Conservation (phyloP, 768 basidiomycete species). For the Tricholoma sp. region DNA sequence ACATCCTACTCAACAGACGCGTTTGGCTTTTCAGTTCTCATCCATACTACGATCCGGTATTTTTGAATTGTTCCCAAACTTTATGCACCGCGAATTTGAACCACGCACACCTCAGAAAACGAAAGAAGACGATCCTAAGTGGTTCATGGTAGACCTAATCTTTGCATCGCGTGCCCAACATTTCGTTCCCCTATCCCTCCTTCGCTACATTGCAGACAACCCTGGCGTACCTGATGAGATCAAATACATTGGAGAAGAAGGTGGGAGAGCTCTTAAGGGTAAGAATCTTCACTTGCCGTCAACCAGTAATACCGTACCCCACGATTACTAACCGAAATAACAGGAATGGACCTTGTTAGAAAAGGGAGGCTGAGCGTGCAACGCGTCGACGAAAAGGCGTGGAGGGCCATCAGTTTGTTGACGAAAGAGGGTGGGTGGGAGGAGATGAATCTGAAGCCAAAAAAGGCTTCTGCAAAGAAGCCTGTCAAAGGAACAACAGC, state of each 20-base stretch:
- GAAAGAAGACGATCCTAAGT: slow-evolving; percentile 67
- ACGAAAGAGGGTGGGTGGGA: slow-evolving; percentile 81
- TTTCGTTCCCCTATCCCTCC: slow-evolving; percentile 74
- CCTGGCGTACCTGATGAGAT: slow-evolving; percentile 45
- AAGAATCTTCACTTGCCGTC: slow-evolving; percentile 8
- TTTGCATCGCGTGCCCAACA: slow-evolving; percentile 61
- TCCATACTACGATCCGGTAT: slow-evolving; percentile 75
- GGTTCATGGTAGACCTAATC: slow-evolving; percentile 88
- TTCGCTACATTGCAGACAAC: slow-evolving; percentile 55
- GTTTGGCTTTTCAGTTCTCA: slow-evolving; percentile 39
- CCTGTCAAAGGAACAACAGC: slow-evolving; percentile 13
- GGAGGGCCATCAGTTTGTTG: slow-evolving; percentile 52
- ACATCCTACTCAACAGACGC: slow-evolving; percentile 6
- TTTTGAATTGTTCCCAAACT: background rate
- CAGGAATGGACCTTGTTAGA: slow-evolving; percentile 75
- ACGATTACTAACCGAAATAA: background rate
- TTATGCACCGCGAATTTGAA: background rate
- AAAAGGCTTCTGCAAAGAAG: slow-evolving; percentile 20
- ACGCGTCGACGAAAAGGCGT: slow-evolving; percentile 62
- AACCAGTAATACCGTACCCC: background rate
- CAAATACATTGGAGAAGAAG: slow-evolving; percentile 62
- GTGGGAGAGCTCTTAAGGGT: slow-evolving; percentile 63
- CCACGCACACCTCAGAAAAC: slow-evolving; percentile 57
- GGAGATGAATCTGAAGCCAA: slow-evolving; percentile 35
- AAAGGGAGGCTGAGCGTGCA: slow-evolving; percentile 88